Percentiles rank a stretch among this genome's conserved stretches.
phyloP scores from a whole-genome alignment of 192 early-diverging fungal species.

The Phlyctochytrium arcticum region DNA sequence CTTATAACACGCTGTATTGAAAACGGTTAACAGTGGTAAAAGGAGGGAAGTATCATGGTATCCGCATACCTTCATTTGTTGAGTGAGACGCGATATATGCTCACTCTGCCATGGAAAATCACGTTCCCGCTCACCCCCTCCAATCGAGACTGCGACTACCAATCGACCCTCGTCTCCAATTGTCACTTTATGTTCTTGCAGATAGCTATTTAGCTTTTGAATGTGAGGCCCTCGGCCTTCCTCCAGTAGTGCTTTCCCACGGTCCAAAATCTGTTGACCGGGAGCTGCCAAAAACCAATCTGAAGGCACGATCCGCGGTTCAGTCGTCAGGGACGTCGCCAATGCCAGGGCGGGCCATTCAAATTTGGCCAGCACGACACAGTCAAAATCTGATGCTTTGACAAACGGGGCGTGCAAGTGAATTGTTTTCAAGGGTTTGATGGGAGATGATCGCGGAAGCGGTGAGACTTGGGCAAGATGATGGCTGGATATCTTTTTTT shows the following conservation, averaged over 20 bases:
- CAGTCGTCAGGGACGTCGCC: not conserved
- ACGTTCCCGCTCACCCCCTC: not conserved
- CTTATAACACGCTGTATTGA: constrained; percentile 12
- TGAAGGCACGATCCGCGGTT: not conserved
- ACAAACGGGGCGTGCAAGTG: constrained; percentile 20
- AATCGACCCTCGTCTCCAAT: not conserved
- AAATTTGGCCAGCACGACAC: constrained; percentile 2
- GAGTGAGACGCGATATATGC: not conserved
- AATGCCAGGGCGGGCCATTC: constrained; percentile 22
- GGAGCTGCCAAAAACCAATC: not conserved
- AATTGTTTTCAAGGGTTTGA: no score
- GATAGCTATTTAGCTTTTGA: no score
- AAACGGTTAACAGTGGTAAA: not conserved
- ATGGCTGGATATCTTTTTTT: no score
- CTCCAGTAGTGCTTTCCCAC: no score
- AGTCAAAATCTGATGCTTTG: constrained; percentile 5
- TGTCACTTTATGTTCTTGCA: no score
- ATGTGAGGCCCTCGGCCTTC: no score
- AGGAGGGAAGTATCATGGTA: not conserved
- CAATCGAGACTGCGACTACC: constrained; percentile 12
- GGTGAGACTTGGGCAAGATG: no score
- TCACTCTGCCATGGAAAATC: constrained; percentile 19
- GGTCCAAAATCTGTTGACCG: not conserved
- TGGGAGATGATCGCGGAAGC: no score
- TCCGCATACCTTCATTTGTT: constrained; percentile 8